phyloP scores from a whole-genome alignment of 345 rosid species.

The Orychophragmus violaceus region DNA sequence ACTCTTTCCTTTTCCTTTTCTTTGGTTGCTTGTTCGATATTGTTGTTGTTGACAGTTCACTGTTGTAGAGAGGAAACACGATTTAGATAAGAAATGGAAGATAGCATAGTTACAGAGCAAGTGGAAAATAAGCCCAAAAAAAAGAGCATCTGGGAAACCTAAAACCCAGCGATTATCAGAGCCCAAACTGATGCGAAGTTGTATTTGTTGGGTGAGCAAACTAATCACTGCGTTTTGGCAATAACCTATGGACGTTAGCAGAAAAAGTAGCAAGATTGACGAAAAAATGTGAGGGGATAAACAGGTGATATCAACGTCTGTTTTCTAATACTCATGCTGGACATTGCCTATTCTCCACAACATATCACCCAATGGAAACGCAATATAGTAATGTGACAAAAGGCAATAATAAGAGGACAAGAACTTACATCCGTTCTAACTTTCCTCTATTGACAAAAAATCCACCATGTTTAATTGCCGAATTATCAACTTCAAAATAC shows the following conservation, averaged over 20 bases:
- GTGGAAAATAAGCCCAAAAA: no score
- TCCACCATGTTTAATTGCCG: constrained; percentile 80
- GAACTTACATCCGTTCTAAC: constrained; percentile 76
- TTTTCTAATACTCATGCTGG: not conserved
- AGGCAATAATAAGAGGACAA: constrained; percentile 3
- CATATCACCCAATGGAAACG: not conserved
- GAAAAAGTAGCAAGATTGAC: not conserved
- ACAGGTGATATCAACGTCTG: not conserved
- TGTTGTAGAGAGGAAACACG: constrained; percentile 33
- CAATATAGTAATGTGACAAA: not conserved
- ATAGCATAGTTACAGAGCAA: not conserved
- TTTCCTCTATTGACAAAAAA: constrained; percentile 90
- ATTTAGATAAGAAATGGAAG: not conserved
- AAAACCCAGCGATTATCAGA: not conserved
- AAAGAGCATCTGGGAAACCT: not conserved
- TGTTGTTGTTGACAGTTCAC: constrained; percentile 42
- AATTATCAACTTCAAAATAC: constrained; percentile 93
- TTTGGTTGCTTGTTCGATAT: constrained; percentile 55
- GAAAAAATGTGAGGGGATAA: not conserved
- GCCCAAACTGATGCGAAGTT: not conserved
- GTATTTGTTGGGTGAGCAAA: not conserved
- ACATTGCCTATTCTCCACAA: not conserved
- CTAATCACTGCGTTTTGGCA: not conserved
- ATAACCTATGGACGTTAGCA: not conserved
- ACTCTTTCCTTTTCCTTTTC: constrained; percentile 80